phyloP scores from a whole-genome alignment of 2,329 filamentous ascomycete species.

The Penicillium brasilianum region DNA sequence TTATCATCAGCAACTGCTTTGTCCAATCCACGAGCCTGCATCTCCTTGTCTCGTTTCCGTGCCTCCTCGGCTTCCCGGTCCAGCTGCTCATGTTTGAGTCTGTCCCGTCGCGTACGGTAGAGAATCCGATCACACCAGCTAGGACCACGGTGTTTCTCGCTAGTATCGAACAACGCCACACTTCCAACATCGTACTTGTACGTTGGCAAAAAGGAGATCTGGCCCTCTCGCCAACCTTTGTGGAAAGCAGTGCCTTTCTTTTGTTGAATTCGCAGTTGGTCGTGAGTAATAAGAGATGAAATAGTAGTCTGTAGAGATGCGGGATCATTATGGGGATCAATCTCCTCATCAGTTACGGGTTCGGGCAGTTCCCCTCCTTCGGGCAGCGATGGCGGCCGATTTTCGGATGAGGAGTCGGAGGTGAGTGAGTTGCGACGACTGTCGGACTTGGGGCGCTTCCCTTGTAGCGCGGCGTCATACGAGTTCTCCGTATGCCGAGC shows the following conservation, averaged over 20 bases:
- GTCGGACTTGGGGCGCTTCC: conserved; percentile 25
- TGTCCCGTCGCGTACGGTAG: conserved; percentile 76
- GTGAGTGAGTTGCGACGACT: conserved; percentile 6
- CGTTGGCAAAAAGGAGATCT: conserved; percentile 86
- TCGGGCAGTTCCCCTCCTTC: conserved; percentile 15
- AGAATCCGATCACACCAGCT: conserved; percentile 98
- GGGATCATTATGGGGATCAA: conserved; percentile 76
- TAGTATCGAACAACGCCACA: conserved; percentile 88
- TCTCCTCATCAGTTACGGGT: conserved; percentile 62
- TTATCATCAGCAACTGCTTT: conserved; percentile 76
- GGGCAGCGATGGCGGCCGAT: conserved; percentile 2
- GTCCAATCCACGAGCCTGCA: conserved; percentile 79
- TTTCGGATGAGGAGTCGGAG: background rate
- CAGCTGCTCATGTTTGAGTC: conserved; percentile 67
- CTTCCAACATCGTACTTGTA: conserved; percentile 99
- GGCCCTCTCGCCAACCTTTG: conserved; percentile 89
- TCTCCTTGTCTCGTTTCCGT: conserved; percentile 77
- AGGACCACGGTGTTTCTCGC: conserved; percentile 88
- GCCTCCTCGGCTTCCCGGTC: conserved; percentile 68
- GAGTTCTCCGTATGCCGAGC: conserved; percentile 81
- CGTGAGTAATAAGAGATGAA: conserved; percentile 83
- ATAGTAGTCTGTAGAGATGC: conserved; percentile 87
- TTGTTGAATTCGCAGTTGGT: conserved; percentile 80
- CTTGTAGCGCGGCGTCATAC: conserved; percentile 63
- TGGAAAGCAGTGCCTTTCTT: conserved; percentile 79